These are phyloP conservation scores for Lachancea kluyveri DNA, from an alignment of 805 yeast genomes.

Conservation along the genomic window DNA sequence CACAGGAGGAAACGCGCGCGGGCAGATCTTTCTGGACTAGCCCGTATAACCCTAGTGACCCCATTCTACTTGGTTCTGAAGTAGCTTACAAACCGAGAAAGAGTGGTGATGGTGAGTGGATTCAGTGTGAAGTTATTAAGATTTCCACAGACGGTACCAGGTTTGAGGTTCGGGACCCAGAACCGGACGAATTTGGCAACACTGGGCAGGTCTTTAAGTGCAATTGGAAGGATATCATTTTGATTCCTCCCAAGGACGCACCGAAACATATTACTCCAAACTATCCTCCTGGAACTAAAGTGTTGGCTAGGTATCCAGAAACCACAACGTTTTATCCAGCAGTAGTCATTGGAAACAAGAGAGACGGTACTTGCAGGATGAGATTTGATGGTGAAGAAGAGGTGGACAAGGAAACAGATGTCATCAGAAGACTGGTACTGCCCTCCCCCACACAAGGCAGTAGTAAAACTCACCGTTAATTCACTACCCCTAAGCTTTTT, in stretches of 20 bases:
- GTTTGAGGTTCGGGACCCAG: conserved; percentile 95
- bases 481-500: conserved; percentile 1
- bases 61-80: conserved; percentile 61
- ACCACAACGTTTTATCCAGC: conserved; percentile 97
- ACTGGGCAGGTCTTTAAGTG: conserved; percentile 85
- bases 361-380: conserved; percentile 72
- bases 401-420: conserved; percentile 91
- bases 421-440: conserved; percentile 74
- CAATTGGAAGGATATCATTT: conserved; percentile 68
- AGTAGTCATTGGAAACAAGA: conserved; percentile 68
- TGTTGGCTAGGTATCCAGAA: conserved; percentile 92
- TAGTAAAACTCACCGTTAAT: background rate
- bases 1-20: conserved; percentile 10
- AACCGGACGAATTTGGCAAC: conserved; percentile 89
- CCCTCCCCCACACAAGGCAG: conserved; percentile 51
- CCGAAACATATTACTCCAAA: conserved; percentile 30
- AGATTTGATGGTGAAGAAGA: conserved; percentile 97
- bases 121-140: conserved; percentile 83
- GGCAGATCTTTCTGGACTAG: conserved; percentile 48
- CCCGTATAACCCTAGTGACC: conserved; percentile 53
- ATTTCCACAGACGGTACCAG: conserved; percentile 67
- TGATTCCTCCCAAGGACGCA: conserved; percentile 54
- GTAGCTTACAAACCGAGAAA: conserved; percentile 80
- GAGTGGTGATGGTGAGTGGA: conserved; percentile 85
- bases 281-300: conserved; percentile 73